phyloP scores from a whole-genome alignment of 2,329 filamentous ascomycete species.

The Pseudogymnoascus sp. region DNA sequence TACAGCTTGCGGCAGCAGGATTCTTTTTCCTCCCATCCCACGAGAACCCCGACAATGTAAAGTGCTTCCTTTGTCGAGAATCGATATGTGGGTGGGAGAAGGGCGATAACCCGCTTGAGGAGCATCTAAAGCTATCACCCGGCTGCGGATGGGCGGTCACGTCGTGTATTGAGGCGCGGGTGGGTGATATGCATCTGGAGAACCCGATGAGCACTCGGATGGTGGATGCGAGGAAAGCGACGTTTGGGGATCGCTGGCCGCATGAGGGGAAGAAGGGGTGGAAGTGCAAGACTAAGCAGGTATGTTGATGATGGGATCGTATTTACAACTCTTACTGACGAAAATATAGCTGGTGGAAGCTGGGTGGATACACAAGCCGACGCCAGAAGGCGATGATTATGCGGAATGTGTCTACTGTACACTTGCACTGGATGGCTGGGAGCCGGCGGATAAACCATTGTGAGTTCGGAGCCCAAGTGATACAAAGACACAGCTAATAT shows the following conservation, averaged over 20 bases:
- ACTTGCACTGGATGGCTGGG: constrained; percentile 87
- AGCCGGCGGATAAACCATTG: constrained; percentile 82
- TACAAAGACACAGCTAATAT: constrained; percentile 9
- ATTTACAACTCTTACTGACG: constrained; percentile 13
- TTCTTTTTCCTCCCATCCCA: constrained; percentile 78
- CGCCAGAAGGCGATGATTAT: constrained; percentile 74
- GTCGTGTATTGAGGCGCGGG: constrained; percentile 50
- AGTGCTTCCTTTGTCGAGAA: constrained; percentile 79
- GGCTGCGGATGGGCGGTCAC: constrained; percentile 83
- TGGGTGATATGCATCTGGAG: constrained; percentile 55
- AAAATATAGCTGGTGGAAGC: constrained; percentile 66
- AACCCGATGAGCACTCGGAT: constrained; percentile 67
- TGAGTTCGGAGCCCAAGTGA: constrained; percentile 34
- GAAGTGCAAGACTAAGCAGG: constrained; percentile 84
- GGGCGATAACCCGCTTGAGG: constrained; percentile 70
- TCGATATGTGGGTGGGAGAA: constrained; percentile 87
- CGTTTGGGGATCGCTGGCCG: constrained; percentile 80
- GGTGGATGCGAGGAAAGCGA: constrained; percentile 68
- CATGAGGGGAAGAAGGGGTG: constrained; percentile 82
- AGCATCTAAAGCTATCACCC: constrained; percentile 76
- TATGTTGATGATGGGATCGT: constrained; percentile 30
- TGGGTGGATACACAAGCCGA: constrained; percentile 90
- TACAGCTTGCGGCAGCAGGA: constrained; percentile 76
- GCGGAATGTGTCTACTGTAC: constrained; percentile 88
- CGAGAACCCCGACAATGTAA: constrained; percentile 74